Base-by-base conservation (phyloP, 169 alveolate species). In the Ophryocystis elektroscirrha region DNA sequence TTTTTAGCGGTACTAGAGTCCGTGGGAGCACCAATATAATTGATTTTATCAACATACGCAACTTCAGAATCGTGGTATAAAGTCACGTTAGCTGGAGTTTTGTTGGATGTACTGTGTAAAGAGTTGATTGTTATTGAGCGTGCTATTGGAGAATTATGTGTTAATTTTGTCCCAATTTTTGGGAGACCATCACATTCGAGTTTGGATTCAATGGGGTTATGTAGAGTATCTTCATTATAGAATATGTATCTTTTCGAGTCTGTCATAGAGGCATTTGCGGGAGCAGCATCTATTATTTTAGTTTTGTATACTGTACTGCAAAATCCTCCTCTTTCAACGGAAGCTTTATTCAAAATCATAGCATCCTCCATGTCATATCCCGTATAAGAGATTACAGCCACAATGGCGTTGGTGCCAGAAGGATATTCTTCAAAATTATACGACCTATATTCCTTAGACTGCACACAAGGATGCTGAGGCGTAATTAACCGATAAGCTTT, bases 291-390 rank as follows among this genome's bases (percentile, higher is more conserved):
- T 12, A 81, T 66, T 35, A 79, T 57, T 59, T 81, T 79, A 24
- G 93, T 83, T 78, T 90, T 94, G 74, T 90, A 91, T 30, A 92
- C 94, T 52, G 82, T 76, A 7, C 97, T 96, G 68, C 85, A 93
- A 26, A 93, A 94, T 55, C 87, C 78, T 16, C 99, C 99, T 58
- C 99, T 85, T 53, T 95, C 99, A 61, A 85, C 81, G 29, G 97
- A 84, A 1, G 92, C 75, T 66, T 91, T 95, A 69, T 92, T 91
- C 51, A 95, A 74, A 27, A 88, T 83, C 96, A 91, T 87, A 49
- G 99, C 99, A 69, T 95, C 99, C 69, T 95, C 98, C 98, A 95
- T 91, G 65, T 95, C 99, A 61, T 84, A 91, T 18, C 98, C 71
- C 5, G 98, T 89, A 65, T 91, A 89, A 28, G 97, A 82, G 56